Evolutionary conservation across 2,329 filamentous ascomycete species (phyloP).

Genomic region (Aspergillus jensenii): DNA sequence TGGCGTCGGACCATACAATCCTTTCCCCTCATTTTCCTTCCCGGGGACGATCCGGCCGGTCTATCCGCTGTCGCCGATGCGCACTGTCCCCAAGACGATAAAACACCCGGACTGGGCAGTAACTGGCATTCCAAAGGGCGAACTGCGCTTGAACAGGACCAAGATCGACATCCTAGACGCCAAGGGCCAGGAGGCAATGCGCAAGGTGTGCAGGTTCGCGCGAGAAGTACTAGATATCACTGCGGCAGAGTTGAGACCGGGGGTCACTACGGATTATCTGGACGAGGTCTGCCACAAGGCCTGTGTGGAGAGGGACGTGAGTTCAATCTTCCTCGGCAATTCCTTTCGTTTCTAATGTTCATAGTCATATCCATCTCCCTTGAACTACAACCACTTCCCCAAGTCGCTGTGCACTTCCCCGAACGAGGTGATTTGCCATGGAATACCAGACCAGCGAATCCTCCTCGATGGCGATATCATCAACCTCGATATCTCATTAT

Average conservation of each 20-base stretch:
- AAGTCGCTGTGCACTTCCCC: conserved; percentile 91
- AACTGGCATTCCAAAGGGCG: conserved; percentile 66
- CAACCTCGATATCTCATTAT: conserved; percentile 89
- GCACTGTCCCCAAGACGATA: conserved; percentile 73
- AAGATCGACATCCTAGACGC: conserved; percentile 76
- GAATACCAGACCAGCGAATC: conserved; percentile 82
- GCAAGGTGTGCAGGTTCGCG: conserved; percentile 77
- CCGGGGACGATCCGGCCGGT: conserved; percentile 77
- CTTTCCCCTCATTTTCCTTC: conserved; percentile 78
- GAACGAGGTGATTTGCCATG: conserved; percentile 95
- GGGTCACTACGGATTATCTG: conserved; percentile 86
- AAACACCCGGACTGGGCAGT: conserved; percentile 77
- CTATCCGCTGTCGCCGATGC: conserved; percentile 71
- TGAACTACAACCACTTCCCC: conserved; percentile 90
- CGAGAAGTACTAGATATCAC: conserved; percentile 87
- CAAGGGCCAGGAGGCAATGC: conserved; percentile 77
- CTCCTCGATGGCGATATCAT: conserved; percentile 87
- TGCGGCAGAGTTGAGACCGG: conserved; percentile 73
- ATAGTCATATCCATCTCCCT: conserved; percentile 85
- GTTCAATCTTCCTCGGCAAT: conserved; percentile 29
- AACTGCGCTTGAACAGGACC: conserved; percentile 63
- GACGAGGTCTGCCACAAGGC: conserved; percentile 89
- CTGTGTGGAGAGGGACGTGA: conserved; percentile 74
- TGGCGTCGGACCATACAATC: conserved; percentile 75
- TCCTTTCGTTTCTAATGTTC: not conserved